These are phyloP conservation scores for Cercospora sp. DNA, from an alignment of 2,329 filamentous ascomycete genomes.

Conservation along the genomic window DNA sequence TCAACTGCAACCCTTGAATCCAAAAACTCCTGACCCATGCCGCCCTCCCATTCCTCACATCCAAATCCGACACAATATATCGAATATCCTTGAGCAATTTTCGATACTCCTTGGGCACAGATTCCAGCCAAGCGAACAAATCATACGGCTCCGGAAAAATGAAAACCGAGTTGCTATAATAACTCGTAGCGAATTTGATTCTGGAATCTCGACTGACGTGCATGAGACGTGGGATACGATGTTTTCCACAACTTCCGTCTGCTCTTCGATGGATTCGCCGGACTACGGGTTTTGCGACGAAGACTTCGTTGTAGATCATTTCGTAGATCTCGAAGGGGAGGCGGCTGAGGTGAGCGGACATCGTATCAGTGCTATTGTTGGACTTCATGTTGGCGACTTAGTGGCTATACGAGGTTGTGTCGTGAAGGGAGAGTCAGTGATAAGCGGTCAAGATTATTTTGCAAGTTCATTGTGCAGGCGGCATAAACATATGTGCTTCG, in stretches of 20 bases:
- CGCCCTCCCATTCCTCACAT: not conserved
- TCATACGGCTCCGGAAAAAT: not conserved
- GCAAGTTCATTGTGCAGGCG: not conserved
- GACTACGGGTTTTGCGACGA: not conserved
- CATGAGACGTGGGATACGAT: not conserved
- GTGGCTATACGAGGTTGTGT: not conserved
- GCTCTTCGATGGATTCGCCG: not conserved
- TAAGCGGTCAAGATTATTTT: not conserved
- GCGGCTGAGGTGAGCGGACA: not conserved
- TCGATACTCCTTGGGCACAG: not conserved
- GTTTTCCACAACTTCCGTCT: not conserved
- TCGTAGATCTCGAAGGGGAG: not conserved
- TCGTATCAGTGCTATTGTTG: not conserved
- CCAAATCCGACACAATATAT: not conserved
- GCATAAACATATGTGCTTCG: not conserved
- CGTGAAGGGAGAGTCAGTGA: not conserved
- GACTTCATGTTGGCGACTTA: not conserved
- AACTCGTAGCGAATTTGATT: not conserved
- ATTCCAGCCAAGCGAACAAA: not conserved
- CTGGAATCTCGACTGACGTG: not conserved
- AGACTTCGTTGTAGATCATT: not conserved
- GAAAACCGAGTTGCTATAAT: not conserved
- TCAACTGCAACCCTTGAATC: slow-evolving; percentile 2
- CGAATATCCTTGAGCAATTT: not conserved
- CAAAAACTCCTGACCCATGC: slow-evolving; percentile 1